Percentiles rank a stretch among this genome's conserved stretches.
phyloP scores from a whole-genome alignment of 495 filamentous ascomycete species.

The Clavariopsis aquatica region DNA sequence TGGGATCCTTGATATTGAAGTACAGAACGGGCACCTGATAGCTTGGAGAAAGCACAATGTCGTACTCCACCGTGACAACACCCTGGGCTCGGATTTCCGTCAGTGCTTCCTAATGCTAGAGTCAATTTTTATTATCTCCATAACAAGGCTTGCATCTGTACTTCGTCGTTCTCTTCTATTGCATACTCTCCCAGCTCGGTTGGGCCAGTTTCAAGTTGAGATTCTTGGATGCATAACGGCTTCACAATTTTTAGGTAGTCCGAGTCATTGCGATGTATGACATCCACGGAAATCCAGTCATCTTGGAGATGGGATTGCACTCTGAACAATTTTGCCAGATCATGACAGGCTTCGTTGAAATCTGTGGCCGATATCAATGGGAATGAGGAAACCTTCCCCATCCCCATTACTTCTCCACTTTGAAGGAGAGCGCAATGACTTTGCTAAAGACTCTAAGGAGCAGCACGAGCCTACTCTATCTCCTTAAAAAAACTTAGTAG shows the following conservation, averaged over 20 bases:
- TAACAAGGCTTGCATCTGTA: background rate
- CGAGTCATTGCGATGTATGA: background rate
- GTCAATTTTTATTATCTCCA: background rate
- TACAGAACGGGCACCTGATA: slow-evolving; percentile 38
- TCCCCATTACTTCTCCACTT: background rate
- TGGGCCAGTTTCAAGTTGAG: background rate
- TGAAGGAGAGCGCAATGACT: too few species aligned
- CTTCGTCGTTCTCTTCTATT: background rate
- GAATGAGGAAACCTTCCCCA: slow-evolving; percentile 1
- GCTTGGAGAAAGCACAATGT: slow-evolving; percentile 33
- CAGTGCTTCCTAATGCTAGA: slow-evolving; percentile 17
- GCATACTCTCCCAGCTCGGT: background rate
- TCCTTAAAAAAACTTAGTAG: too few species aligned
- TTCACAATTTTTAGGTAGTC: slow-evolving; percentile 17
- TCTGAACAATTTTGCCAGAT: background rate
- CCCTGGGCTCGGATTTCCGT: background rate
- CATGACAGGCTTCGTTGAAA: slow-evolving; percentile 16
- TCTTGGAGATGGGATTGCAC: background rate
- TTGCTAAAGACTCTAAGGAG: too few species aligned
- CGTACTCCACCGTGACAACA: slow-evolving; percentile 19
- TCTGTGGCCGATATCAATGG: slow-evolving; percentile 13
- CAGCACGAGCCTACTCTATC: too few species aligned
- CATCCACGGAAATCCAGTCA: slow-evolving; percentile 18
- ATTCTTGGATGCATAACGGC: background rate
- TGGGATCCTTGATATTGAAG: slow-evolving; percentile 29